Evolutionary conservation across 805 yeast genomes (phyloP).

Genomic region (Zygotorulaspora florentina): DNA sequence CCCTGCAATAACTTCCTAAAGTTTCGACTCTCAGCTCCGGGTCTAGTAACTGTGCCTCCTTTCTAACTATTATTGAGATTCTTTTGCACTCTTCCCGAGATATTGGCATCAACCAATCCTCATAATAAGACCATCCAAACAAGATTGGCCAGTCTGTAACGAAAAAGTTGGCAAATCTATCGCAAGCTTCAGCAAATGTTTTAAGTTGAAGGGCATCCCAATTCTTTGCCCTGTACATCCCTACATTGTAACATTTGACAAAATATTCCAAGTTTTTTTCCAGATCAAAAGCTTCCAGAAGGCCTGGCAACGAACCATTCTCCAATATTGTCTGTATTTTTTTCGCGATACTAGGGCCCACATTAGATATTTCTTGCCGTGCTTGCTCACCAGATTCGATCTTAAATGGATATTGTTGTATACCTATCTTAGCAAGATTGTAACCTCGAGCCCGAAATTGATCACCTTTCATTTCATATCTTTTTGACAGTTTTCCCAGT

Average conservation of each 20-base stretch:
- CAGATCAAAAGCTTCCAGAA: slow-evolving; percentile 11
- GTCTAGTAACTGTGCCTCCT: slow-evolving; percentile 19
- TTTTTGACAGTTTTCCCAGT: slow-evolving; percentile 19
- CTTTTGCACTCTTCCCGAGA: slow-evolving; percentile 25
- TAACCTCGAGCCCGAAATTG: slow-evolving; percentile 29
- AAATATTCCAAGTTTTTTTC: slow-evolving; percentile 26
- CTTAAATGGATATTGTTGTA: slow-evolving; percentile 18
- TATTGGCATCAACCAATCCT: slow-evolving; percentile 30
- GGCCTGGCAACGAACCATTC: slow-evolving; percentile 24
- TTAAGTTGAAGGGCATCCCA: slow-evolving; percentile 21
- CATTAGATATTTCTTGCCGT: slow-evolving; percentile 18
- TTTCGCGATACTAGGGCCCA: slow-evolving; percentile 30
- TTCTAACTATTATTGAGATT: slow-evolving; percentile 19
- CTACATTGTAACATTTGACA: slow-evolving; percentile 29
- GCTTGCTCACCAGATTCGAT: slow-evolving; percentile 31
- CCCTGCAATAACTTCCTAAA: slow-evolving; percentile 32
- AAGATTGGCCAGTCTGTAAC: slow-evolving; percentile 27
- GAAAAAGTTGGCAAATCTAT: slow-evolving; percentile 19
- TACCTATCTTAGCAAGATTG: slow-evolving; percentile 24
- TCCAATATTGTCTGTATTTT: slow-evolving; percentile 29
- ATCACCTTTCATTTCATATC: slow-evolving; percentile 29
- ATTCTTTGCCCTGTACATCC: slow-evolving; percentile 26
- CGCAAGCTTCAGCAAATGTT: slow-evolving; percentile 20
- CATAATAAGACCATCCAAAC: slow-evolving; percentile 33
- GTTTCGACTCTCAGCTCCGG: slow-evolving; percentile 22